Base-by-base conservation (phyloP, 768 basidiomycete genomes). In the Plicaturopsis crispa region DNA sequence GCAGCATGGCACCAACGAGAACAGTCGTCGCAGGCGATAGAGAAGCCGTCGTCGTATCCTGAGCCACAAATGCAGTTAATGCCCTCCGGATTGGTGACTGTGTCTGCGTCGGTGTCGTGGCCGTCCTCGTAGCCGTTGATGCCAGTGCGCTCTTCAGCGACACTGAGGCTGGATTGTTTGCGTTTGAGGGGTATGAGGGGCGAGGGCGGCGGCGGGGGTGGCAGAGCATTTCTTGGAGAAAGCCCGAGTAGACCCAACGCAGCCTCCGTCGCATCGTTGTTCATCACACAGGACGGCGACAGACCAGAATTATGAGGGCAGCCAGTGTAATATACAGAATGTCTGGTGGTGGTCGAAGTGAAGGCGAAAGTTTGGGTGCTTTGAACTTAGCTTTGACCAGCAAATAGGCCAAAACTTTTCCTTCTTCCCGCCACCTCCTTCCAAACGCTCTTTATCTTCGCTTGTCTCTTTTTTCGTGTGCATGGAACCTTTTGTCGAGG, bases 11-110 rank as follows among this genome's bases (percentile, higher is more conserved):
- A 83, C 88, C 90, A 92, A 26, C 81, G 72, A 16, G 70, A 72
- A 53, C 90, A 93, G 35, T 64, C 55, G 56, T 92, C 90, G 61
- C 90, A 93, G 7, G 82, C 84, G 45, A 92, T 85, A 7, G 79
- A 82, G 56, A 83, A 86, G 16, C 88, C 88, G 55, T 89, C 87
- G 59, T 89, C 89, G 51, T 77, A 69, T 33, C 68, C 61, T 43
- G 73, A 73, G 5, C 76, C 78, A 56, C 88, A 92, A 42, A 88
- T 83, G 55, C 89, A 92, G 33, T 67, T 65, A 38, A 81, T 77
- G 35, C 63, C 62, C 33, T 79, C 75, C 8, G 68, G 44, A 51
- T 60, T 20, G 60, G 43, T 24, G 57, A 18, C 8, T 18, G 57
- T 18, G 42, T 28, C 5, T 31, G 20, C n/a, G 33, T 26, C 38